Evolutionary conservation across 2,329 filamentous ascomycete genomes (phyloP), one percentile per base, ranked within the genome.

Genomic region (Orbilia oligospora): DNA sequence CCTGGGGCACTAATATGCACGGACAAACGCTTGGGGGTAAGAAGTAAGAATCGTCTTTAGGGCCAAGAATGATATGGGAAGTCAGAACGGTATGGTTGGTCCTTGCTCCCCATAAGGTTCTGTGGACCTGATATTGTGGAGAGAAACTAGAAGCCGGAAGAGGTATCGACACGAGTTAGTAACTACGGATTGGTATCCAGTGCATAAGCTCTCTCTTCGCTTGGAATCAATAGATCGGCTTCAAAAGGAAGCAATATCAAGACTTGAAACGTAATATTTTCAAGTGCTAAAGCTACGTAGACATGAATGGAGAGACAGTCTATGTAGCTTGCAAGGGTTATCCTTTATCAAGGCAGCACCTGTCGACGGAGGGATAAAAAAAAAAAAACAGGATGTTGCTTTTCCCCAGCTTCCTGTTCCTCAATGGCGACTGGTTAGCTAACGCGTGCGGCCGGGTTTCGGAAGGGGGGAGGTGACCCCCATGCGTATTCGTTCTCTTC

Each of bases 401-500:
- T 63, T 55, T 72, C 68, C 48, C 75, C 68, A 78, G 44, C 75
- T 78, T 78, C 75, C 75, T 78, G 63, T 71, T 76, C 48, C 67
- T 72, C 68, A 30, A 71, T 65, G 24, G 66, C 53, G 63, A 61
- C 65, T 67, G 49, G 66, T 24, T 33, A 22, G 41, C 53, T 36
- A 61, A 58, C 67, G 53, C 61, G 72, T 65, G 41, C 58, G 38
- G 49, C n/a, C 27, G 27, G 38, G 66, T 46, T 51, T 51, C 61
- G 24, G 51, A 33, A 22, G 12, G 6, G 12, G 6, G 27, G 27
- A 56, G 48, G 66, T 72, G 75, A 78, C 75, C 75, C 75, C 75
- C 75, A 72, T 78, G 64, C 64, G 12, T 51, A 61, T 78, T 46
- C 44, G 44, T 18, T 46, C 68, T 33, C 49, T 49, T 20, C 36